Conservation (phyloP, 2,329 filamentous ascomycete genomes). For the Claviceps maximensis region DNA sequence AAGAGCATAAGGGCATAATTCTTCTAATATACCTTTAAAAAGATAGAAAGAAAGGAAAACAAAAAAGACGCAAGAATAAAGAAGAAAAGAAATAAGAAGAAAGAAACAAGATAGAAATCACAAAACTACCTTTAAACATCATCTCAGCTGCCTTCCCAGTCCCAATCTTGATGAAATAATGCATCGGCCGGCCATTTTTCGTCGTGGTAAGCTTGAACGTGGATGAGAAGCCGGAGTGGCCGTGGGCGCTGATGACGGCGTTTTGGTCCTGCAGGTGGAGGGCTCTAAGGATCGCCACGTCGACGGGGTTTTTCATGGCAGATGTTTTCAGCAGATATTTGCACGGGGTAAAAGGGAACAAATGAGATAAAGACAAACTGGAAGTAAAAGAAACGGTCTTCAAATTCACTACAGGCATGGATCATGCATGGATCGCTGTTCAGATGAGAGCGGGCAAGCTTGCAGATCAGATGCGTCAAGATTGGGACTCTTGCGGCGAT, state of each 20-base stretch:
- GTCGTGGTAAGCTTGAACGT: slow-evolving; percentile 44
- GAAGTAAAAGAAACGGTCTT: neutral
- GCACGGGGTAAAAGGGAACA: neutral
- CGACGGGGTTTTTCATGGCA: slow-evolving; percentile 16
- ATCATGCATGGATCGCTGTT: too few species aligned
- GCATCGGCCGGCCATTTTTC: slow-evolving; percentile 33
- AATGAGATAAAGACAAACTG: slow-evolving; percentile 4
- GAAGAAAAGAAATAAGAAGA: neutral
- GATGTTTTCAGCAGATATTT: too few species aligned
- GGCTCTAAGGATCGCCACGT: slow-evolving; percentile 48
- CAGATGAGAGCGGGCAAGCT: too few species aligned
- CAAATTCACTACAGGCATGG: too few species aligned
- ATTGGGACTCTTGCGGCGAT: too few species aligned
- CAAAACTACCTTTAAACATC: slow-evolving; percentile 53
- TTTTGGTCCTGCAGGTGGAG: slow-evolving; percentile 42
- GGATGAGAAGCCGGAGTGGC: slow-evolving; percentile 54
- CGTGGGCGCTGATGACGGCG: slow-evolving; percentile 45
- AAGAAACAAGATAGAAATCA: neutral
- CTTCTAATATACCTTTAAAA: too few species aligned
- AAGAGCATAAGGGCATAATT: too few species aligned
- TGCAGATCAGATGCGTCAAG: too few species aligned
- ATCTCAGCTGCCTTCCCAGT: slow-evolving; percentile 41
- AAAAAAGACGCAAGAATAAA: neutral
- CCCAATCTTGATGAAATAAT: slow-evolving; percentile 64
- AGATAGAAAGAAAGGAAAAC: too few species aligned